Evolutionary conservation across 148 eudicot species (phyloP).

Genomic region (Nyssa sinensis): DNA sequence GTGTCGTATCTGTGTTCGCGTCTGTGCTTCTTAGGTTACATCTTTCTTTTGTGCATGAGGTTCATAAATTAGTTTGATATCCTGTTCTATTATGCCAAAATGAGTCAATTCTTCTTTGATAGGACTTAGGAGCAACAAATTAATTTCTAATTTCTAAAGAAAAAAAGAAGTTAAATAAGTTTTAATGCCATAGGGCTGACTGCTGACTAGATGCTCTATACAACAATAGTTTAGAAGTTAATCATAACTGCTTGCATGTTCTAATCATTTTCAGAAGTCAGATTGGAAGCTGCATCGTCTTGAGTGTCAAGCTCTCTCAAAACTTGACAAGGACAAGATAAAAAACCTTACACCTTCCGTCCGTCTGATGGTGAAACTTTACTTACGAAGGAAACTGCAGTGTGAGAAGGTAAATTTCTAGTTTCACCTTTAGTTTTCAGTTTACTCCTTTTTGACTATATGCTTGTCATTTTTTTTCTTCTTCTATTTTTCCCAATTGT

Average conservation of each 20-base stretch:
- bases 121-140: background rate
- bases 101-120: background rate
- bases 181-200: background rate
- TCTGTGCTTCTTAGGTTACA: background rate
- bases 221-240: background rate
- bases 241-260: background rate
- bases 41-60: background rate
- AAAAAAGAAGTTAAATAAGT: background rate
- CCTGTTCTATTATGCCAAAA: background rate
- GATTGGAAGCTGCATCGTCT: slow-evolving; percentile 91
- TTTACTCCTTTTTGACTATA: background rate
- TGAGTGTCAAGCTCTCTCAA: slow-evolving; percentile 70
- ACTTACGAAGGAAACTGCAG: slow-evolving; percentile 63
- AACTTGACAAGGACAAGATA: slow-evolving; percentile 51
- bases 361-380: slow-evolving; percentile 85
- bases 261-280: slow-evolving; percentile 49
- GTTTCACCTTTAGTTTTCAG: background rate
- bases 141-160: background rate
- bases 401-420: slow-evolving; percentile 52
- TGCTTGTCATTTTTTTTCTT: background rate
- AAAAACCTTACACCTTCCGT: slow-evolving; percentile 79
- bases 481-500: background rate
- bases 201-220: background rate
- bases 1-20: too few species aligned
- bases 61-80: background rate